These are phyloP conservation scores for Fusarium palustre DNA, from an alignment of 2,329 filamentous ascomycete genomes.

Conservation along the genomic window DNA sequence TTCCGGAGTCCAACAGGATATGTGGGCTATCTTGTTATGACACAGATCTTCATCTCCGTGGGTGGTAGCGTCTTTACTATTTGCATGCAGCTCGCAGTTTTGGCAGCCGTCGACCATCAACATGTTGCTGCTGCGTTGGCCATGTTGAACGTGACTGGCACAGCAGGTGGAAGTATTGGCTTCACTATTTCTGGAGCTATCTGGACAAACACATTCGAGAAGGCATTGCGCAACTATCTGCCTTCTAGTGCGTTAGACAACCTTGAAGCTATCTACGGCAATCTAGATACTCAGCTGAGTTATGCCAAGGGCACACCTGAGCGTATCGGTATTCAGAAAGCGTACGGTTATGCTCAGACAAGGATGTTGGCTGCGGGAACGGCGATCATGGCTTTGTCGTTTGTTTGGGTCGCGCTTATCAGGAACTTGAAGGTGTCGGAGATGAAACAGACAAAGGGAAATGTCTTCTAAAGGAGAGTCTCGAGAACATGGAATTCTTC, in stretches of 20 bases:
- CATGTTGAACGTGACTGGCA: constrained; percentile 57
- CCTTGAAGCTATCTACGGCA: constrained; percentile 4
- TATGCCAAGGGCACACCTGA: constrained; percentile 5
- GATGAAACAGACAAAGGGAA: constrained; percentile 35
- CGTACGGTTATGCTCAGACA: constrained; percentile 24
- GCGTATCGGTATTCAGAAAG: constrained; percentile 19
- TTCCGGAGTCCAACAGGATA: constrained; percentile 55
- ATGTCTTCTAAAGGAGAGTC: constrained; percentile 12
- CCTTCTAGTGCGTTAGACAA: constrained; percentile 4
- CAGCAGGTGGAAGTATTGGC: constrained; percentile 59
- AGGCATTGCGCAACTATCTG: not conserved
- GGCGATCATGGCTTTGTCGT: constrained; percentile 32
- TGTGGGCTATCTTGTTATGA: constrained; percentile 63
- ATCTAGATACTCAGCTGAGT: constrained; percentile 11
- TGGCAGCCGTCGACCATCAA: constrained; percentile 65
- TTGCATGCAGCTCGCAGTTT: constrained; percentile 67
- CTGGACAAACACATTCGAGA: constrained; percentile 57
- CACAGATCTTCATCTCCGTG: constrained; percentile 65
- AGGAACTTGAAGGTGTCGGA: constrained; percentile 39
- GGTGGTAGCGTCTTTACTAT: constrained; percentile 66
- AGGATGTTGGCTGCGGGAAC: constrained; percentile 41
- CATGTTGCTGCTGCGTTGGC: constrained; percentile 64
- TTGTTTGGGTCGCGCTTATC: constrained; percentile 37
- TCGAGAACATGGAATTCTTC: not conserved
- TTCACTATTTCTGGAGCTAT: constrained; percentile 56